A percentile compares a stretch with the other conserved stretches of the same genome.
Conservation (phyloP, 495 filamentous ascomycete species). For the Astrothelium subdiscretum region DNA sequence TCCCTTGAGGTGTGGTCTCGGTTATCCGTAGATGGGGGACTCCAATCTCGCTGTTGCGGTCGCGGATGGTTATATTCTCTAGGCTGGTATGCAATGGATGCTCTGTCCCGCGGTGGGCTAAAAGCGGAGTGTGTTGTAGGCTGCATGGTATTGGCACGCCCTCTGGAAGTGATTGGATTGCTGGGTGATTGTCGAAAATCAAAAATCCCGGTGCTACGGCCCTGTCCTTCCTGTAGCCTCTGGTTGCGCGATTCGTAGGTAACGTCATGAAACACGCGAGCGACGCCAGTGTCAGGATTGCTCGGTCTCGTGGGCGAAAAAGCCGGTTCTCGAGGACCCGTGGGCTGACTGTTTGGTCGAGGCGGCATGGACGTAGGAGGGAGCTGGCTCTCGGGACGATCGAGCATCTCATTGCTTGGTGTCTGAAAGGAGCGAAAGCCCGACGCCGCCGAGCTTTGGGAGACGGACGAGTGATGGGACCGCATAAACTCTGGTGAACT, state of each 20-base stretch:
- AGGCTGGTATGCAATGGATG: neutral
- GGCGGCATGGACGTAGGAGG: slow-evolving; percentile 2
- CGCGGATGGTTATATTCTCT: neutral
- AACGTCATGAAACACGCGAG: neutral
- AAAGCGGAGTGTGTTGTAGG: slow-evolving; percentile 20
- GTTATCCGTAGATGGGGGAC: neutral
- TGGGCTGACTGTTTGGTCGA: slow-evolving; percentile 23
- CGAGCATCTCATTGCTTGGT: slow-evolving; percentile 12
- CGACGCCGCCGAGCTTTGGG: slow-evolving; percentile 12
- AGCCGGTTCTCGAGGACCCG: slow-evolving; percentile 3
- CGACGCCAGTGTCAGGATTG: neutral
- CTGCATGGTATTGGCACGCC: slow-evolving; percentile 21
- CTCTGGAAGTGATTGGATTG: slow-evolving; percentile 4
- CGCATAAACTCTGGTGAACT: slow-evolving; percentile 20
- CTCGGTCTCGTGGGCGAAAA: neutral
- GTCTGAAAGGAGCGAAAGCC: slow-evolving; percentile 14
- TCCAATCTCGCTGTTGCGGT: neutral
- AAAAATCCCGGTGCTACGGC: slow-evolving; percentile 5
- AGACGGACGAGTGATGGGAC: slow-evolving; percentile 8
- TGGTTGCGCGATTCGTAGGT: neutral
- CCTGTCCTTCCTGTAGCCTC: neutral
- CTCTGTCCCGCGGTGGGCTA: slow-evolving; percentile 17
- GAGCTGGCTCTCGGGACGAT: neutral
- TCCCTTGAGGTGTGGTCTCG: neutral
- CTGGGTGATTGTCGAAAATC: slow-evolving; percentile 1